Conservation (phyloP, 2,329 filamentous ascomycete species). For the Didymella lethalis region DNA sequence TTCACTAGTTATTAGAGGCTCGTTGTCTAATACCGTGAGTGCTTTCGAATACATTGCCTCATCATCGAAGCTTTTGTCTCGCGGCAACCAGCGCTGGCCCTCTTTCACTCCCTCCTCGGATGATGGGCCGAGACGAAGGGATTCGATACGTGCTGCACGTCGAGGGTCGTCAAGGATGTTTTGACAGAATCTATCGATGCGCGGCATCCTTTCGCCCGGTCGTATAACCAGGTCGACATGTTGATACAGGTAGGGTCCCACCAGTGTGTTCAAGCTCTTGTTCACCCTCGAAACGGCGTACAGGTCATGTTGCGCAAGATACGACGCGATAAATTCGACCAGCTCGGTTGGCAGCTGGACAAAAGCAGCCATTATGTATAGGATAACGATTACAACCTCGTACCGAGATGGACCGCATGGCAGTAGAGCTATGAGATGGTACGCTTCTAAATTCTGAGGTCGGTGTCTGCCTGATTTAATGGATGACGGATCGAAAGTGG, state of each 20-base stretch:
- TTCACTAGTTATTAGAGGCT: conserved; percentile 25
- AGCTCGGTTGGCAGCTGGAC: conserved; percentile 35
- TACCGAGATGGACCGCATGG: background rate
- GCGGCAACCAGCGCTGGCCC: conserved; percentile 30
- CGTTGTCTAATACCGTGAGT: conserved; percentile 22
- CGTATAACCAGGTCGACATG: conserved; percentile 35
- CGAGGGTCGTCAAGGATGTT: conserved; percentile 28
- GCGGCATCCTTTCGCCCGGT: conserved; percentile 28
- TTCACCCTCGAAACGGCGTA: conserved; percentile 26
- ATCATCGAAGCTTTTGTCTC: conserved; percentile 26
- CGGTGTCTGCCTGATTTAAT: conserved; percentile 6
- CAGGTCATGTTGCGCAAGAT: conserved; percentile 30
- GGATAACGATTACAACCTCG: background rate
- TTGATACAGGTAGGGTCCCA: conserved; percentile 32
- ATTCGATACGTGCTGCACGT: conserved; percentile 30
- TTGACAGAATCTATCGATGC: conserved; percentile 38
- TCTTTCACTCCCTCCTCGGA: conserved; percentile 21
- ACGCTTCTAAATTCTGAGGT: background rate
- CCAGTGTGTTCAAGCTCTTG: conserved; percentile 24
- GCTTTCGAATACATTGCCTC: conserved; percentile 22
- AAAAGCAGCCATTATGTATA: conserved; percentile 30
- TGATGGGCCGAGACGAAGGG: conserved; percentile 32
- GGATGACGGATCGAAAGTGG: background rate
- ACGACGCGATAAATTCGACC: conserved; percentile 33
- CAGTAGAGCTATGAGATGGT: background rate